Evolutionary conservation across 306 rosid genomes (phyloP), one percentile per base, ranked within the genome.

Genomic region (Citrullus colocynthis): DNA sequence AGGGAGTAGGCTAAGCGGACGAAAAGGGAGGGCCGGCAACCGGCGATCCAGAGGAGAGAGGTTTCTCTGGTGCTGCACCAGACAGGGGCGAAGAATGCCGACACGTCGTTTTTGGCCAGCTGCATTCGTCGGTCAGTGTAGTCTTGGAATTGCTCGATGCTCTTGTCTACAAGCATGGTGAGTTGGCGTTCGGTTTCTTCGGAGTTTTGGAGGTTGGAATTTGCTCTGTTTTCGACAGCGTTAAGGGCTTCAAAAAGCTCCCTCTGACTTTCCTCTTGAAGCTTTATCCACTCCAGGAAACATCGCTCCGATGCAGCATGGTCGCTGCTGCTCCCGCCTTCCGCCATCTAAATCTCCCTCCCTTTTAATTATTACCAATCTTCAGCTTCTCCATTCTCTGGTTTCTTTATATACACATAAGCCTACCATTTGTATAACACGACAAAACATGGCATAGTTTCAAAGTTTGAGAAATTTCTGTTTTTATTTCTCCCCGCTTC

Each of bases 51-150:
- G 4, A 84, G 70, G 6, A 84, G 83, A 0, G 80, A 74, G 44
- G 78, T 67, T 48, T 82, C 89, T 77, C 82, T 80, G 15, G 82
- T 4, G 30, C 81, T 48, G 57, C 88, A 80, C 86, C 88, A 84
- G 4, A 54, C 24, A 0, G 86, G 81, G 3, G 81, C 80, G 4
- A 59, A 82, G 71, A 59, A 87, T 34, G 13, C 28, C 14, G 49
- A 36, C 45, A 64, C 72, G 48, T 64, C 72, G 1, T 37, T 64
- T 64, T 64, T 64, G 2, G 72, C 72, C 1, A 64, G 48, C 2
- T 64, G 24, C 21, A 45, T 36, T 64, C 72, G 72, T 36, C 48
- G 72, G 7, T 64, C 48, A 37, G 37, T 18, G 72, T 64, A 64
- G 28, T 64, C 72, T 6, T 64, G 48, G 48, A 64, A 64, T 9